These are phyloP conservation scores for Rosa persica DNA, from an alignment of 306 rosid species.

Conservation along the genomic window DNA sequence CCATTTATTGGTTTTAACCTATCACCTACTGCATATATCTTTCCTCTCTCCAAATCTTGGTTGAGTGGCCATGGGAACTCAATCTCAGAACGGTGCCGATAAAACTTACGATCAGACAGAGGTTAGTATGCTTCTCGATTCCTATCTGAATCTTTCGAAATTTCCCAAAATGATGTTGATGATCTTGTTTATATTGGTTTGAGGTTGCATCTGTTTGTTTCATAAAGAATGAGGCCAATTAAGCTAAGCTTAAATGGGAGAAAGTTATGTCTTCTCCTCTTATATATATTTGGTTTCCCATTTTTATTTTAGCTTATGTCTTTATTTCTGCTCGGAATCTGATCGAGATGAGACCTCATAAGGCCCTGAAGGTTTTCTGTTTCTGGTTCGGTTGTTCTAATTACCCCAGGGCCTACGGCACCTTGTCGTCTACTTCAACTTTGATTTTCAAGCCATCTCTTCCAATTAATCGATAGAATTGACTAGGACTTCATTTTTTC, in stretches of 20 bases:
- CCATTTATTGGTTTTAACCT: background rate
- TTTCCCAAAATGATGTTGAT: background rate
- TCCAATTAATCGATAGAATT: background rate
- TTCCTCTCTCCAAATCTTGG: background rate
- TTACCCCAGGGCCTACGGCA: background rate
- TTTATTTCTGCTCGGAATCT: background rate
- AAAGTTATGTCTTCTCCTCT: too few species aligned
- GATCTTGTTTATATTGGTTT: background rate
- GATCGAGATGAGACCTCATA: background rate
- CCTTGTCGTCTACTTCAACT: background rate
- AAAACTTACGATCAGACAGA: background rate
- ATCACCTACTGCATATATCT: background rate
- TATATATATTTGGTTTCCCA: background rate
- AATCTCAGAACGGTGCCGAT: conserved; percentile 15
- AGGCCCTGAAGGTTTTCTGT: background rate
- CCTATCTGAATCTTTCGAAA: background rate
- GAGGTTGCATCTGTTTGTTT: background rate
- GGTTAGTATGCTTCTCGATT: conserved; percentile 31
- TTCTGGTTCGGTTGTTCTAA: background rate
- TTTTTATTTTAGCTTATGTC: background rate
- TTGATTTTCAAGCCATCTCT: background rate
- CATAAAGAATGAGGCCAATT: too few species aligned
- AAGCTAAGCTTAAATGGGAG: too few species aligned
- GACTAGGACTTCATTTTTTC: background rate
- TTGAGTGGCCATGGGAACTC: conserved; percentile 40